Evolutionary conservation across 345 rosid species (phyloP).

Genomic region (Anacardium occidentale): DNA sequence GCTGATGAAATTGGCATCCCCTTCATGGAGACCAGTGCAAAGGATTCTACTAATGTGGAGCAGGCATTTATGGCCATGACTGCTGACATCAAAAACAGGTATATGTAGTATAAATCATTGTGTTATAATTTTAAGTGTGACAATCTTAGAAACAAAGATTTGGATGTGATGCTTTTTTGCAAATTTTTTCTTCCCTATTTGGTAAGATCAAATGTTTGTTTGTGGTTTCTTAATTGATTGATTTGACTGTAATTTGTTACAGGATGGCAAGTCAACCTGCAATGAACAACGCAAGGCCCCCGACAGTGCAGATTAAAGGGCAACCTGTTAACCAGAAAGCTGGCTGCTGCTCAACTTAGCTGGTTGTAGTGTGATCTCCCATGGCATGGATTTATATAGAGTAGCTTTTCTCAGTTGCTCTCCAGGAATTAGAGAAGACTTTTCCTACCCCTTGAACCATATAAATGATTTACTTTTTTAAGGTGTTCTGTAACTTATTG

Average conservation of each 20-base stretch:
- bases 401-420: background rate
- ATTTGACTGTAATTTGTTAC: background rate
- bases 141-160: background rate
- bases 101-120: background rate
- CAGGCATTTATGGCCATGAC: constrained; percentile 87
- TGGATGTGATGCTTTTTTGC: background rate
- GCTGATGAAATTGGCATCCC: constrained; percentile 79
- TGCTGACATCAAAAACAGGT: constrained; percentile 69
- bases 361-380: background rate
- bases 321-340: constrained; percentile 57
- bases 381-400: constrained; percentile 11
- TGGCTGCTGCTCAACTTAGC: constrained; percentile 48
- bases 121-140: background rate
- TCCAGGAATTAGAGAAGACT: constrained; percentile 6
- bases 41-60: constrained; percentile 67
- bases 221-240: background rate
- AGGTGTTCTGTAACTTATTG: constrained; percentile 13
- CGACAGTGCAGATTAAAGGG: constrained; percentile 47
- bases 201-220: background rate
- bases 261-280: constrained; percentile 63
- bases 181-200: background rate
- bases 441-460: constrained; percentile 13
- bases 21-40: constrained; percentile 81
- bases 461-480: background rate
- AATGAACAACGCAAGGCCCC: constrained; percentile 34